These are phyloP conservation scores for Helminthosporium solani DNA, from an alignment of 2,329 filamentous ascomycete genomes.

Conservation along the genomic window DNA sequence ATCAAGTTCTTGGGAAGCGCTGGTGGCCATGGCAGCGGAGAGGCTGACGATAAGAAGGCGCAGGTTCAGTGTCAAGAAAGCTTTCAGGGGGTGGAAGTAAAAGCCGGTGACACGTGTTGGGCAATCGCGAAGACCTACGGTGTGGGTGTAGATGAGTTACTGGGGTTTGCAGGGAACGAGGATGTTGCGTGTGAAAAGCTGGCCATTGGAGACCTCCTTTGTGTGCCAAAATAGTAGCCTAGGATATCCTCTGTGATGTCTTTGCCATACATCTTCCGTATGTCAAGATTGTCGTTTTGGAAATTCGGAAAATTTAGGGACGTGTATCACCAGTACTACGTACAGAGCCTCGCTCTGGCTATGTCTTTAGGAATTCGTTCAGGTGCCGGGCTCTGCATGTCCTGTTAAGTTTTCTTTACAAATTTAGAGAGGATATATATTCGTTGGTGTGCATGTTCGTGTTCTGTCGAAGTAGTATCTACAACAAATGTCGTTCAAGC, in stretches of 20 bases:
- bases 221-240: slow-evolving; percentile 42
- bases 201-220: slow-evolving; percentile 47
- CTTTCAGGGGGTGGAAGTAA: slow-evolving; percentile 44
- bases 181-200: slow-evolving; percentile 53
- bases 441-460: background rate
- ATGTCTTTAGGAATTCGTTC: no score
- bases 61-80: slow-evolving; percentile 28
- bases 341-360: no score
- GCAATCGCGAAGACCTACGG: slow-evolving; percentile 49
- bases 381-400: no score
- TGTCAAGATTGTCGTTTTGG: no score
- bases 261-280: no score
- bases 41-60: slow-evolving; percentile 20
- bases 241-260: no score
- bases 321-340: no score
- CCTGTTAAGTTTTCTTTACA: no score
- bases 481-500: background rate
- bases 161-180: slow-evolving; percentile 45
- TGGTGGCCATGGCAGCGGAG: background rate
- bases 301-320: no score
- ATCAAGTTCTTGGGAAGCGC: slow-evolving; percentile 22
- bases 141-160: slow-evolving; percentile 50
- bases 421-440: no score
- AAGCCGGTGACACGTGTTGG: slow-evolving; percentile 56
- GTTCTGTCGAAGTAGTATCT: background rate